Percentiles rank a stretch among this genome's conserved stretches.
Conservation (phyloP, 257 asterid species). For the Handroanthus guayacan region DNA sequence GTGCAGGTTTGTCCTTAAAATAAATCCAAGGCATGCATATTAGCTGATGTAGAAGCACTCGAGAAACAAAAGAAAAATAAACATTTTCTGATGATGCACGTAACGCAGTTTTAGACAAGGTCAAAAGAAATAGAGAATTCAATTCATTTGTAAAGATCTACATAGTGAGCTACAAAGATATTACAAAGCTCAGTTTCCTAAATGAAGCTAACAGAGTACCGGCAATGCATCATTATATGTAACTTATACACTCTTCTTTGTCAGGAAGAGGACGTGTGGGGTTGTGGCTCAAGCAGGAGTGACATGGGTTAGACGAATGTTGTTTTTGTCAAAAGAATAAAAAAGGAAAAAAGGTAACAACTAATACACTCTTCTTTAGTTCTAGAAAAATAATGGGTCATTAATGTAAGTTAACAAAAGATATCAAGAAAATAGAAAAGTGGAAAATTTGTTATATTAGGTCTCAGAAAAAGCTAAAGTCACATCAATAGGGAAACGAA, state of each 20-base stretch:
- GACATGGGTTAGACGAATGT: too few species aligned
- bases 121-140: background rate
- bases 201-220: too few species aligned
- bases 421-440: too few species aligned
- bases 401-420: too few species aligned
- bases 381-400: background rate
- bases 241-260: too few species aligned
- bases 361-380: background rate
- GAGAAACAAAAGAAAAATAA: background rate
- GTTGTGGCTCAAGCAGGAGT: too few species aligned
- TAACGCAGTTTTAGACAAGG: background rate
- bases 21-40: conserved; percentile 8
- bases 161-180: too few species aligned
- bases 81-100: background rate
- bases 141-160: background rate
- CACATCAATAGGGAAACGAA: background rate
- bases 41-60: background rate
- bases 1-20: conserved; percentile 88
- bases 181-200: too few species aligned
- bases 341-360: background rate
- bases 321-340: too few species aligned
- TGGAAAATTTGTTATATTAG: background rate
- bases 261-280: too few species aligned
- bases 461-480: background rate
- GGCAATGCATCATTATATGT: too few species aligned